Base-by-base conservation (phyloP, 768 basidiomycete species). In the Termitomyces sp. region DNA sequence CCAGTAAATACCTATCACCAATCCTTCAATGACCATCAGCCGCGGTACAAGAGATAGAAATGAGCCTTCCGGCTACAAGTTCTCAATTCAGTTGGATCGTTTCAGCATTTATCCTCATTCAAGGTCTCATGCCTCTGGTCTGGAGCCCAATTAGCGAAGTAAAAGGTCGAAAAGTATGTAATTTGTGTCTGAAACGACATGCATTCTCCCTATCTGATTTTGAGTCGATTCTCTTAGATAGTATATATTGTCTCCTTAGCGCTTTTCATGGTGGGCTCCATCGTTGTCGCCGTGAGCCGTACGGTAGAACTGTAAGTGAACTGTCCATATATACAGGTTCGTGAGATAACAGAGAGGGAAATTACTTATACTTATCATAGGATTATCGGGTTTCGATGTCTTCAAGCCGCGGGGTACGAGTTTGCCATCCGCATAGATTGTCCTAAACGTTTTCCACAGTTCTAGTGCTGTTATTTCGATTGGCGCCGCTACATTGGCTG, bases 131-230 rank as follows among this genome's bases (percentile, higher is more conserved):
- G 54, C 91, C 90, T 0, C 63, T 89, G 11, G 36, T 86, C 3
- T 91, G 90, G 90, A 81, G 77, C 54, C 79, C 83, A 0, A 71
- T 87, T 26, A 86, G 85, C 55, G 91, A 93, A 69, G 80, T 92
- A 33, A 85, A 83, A 65, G 91, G 90, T 8, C 75, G 90, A 54
- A 91, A 84, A 76, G 85, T 84, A 60, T 22, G 76, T 67, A 20
- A 7, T 30, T 32, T 30, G 11, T 20, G 22, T 24, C 3, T 26
- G 3, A 20, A 10, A 35, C 41, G 10, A 10, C 9, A 38, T 22
- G 3, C n/a, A 3, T 14, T 24, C 3, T 33, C 45, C 44, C 10
- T 60, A 2, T 47, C 45, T 36, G 41, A 59, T 20, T 13, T 20
- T 33, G 18, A 3, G n/a, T 38, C 18, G 16, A 38, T 40, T 9